A percentile compares a stretch with the other conserved stretches of the same genome.
phyloP scores from a whole-genome alignment of 176 grass and related monocot species.

The Lolium perenne region DNA sequence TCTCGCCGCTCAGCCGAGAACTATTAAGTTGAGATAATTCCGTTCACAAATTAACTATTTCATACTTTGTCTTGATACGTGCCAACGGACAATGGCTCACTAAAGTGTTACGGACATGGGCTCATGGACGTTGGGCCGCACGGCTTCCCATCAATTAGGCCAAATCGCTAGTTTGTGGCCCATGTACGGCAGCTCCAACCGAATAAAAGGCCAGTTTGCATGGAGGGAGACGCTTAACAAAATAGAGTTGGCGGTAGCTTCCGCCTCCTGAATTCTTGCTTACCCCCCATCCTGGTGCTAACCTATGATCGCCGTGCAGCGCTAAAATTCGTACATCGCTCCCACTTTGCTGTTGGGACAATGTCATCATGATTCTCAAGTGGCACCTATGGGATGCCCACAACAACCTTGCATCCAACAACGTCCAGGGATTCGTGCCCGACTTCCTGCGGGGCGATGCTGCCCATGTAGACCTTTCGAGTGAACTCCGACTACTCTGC shows the following conservation, averaged over 20 bases:
- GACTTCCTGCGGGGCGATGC: not conserved
- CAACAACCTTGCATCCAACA: not conserved
- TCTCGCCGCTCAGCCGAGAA: not conserved
- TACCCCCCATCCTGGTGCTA: not conserved
- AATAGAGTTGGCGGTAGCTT: not conserved
- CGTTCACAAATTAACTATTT: not conserved
- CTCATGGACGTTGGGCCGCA: not conserved
- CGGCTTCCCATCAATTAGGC: not conserved
- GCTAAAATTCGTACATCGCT: not conserved
- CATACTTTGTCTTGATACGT: not conserved
- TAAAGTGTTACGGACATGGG: not conserved
- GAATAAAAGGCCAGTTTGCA: not conserved
- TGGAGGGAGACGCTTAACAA: not conserved
- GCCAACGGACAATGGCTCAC: not conserved
- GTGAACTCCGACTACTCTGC: not conserved
- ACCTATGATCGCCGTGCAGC: not conserved
- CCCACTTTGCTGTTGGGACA: not conserved
- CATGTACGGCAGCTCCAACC: constrained; percentile 1
- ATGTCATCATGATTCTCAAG: not conserved
- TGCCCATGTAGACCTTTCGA: not conserved
- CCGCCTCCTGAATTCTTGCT: not conserved
- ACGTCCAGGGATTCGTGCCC: not conserved
- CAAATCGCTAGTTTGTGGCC: not conserved
- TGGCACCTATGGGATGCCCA: not conserved
- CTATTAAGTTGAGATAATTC: constrained; percentile 17